Base-by-base conservation (phyloP, 352 stramenopile genomes). In the Phytophthora sp. region DNA sequence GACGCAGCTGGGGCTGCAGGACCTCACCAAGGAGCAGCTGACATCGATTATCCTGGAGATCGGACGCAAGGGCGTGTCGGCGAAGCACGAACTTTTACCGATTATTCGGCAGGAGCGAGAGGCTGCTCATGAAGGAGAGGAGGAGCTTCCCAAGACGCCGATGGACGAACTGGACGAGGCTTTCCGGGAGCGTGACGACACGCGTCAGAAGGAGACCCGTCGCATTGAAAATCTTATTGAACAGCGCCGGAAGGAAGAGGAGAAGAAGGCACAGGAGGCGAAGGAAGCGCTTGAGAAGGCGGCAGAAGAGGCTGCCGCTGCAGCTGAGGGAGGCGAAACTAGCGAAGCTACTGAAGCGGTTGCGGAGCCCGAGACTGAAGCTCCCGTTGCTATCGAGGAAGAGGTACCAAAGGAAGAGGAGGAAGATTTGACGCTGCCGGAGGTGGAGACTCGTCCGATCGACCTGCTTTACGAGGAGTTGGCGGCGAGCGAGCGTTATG, bases 41-140 rank as follows among this genome's bases (percentile, higher is more conserved):
- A 50, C 67, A 11, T 75, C 70, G 8, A 68, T 93, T 44, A 62
- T 94, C 24, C 12, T 92, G n/a, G 83, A 92, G 38, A 57, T 94
- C 8, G 67, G 63, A 56, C 72, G 71, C 0, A 67, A 77, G 32
- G 54, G 54, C 1, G 39, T 88, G 1, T 66, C 70, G 17, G 61
- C 37, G 11, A 90, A 84, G 45, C 74, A 87, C 37, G 78, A 92
- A 11, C 39, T 91, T 18, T 44, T 94, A 10, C 54, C 62, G 31
- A 57, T 86, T 4, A 79, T 94, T 31, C 74, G 68, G 1, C 72
- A 69, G 20, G 79, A 87, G 43, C 77, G 83, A 1, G 76, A 84
- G 11, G 53, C 51, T 31, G 52, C 52, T 6, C 5, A 30, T 18
- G 62, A 60, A 37, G 43, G 49, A n/a, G 64, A 71, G n/a, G 54